Conservation (phyloP, 257 asterid genomes). For the Anisodus acutangulus region DNA sequence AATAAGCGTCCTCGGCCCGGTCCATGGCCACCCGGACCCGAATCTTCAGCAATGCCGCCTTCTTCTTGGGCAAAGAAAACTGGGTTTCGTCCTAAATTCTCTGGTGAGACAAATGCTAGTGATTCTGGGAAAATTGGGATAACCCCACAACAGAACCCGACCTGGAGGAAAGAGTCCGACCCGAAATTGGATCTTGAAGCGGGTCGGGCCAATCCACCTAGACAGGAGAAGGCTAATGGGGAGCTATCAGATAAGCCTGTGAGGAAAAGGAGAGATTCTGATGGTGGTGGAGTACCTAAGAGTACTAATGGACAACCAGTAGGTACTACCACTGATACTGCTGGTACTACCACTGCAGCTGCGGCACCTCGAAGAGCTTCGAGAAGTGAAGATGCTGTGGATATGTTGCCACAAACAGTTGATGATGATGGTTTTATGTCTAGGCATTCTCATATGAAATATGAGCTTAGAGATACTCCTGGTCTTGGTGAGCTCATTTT, state of each 20-base stretch:
- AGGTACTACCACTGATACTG: constrained; percentile 30
- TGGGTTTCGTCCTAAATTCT: constrained; percentile 91
- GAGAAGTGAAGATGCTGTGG: constrained; percentile 62
- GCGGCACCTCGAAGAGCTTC: constrained; percentile 49
- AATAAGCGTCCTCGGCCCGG: constrained; percentile 69
- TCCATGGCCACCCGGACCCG: constrained; percentile 83
- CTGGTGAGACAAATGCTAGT: constrained; percentile 87
- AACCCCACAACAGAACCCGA: constrained; percentile 43
- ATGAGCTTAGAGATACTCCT: constrained; percentile 88
- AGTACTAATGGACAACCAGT: constrained; percentile 60
- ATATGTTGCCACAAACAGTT: constrained; percentile 62
- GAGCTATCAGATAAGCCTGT: constrained; percentile 62
- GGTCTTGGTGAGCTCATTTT: constrained; percentile 74
- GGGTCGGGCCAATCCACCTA: constrained; percentile 63
- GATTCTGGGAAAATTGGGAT: constrained; percentile 72
- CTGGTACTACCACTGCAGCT: constrained; percentile 30
- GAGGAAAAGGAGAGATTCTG: constrained; percentile 80
- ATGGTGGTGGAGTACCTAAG: constrained; percentile 51
- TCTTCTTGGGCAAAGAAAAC: constrained; percentile 94
- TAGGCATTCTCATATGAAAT: constrained; percentile 86
- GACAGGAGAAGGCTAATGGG: constrained; percentile 55
- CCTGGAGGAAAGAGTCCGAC: constrained; percentile 45
- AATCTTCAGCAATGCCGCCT: constrained; percentile 78
- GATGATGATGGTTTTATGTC: constrained; percentile 68
- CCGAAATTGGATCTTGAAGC: constrained; percentile 68